Percentiles rank a stretch among this genome's conserved stretches.
phyloP scores from a whole-genome alignment of 2,329 filamentous ascomycete genomes.

The Fusarium sterilihyphosum region DNA sequence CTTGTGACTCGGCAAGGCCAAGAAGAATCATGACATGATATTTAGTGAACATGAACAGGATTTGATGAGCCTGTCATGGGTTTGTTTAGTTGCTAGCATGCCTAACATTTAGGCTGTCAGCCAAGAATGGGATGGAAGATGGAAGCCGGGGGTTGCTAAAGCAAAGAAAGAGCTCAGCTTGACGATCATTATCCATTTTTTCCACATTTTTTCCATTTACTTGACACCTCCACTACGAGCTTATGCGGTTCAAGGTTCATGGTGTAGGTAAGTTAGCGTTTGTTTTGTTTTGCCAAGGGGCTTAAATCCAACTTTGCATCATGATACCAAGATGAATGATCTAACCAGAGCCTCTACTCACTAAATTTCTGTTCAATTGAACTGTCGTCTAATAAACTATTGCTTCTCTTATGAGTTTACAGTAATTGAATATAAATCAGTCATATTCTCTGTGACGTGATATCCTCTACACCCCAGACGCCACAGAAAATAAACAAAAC shows the following conservation, averaged over 20 bases:
- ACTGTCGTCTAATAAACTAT: accelerated
- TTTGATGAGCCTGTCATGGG: conserved; percentile 10
- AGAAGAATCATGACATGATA: conserved; percentile 32
- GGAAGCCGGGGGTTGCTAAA: conserved; percentile 9
- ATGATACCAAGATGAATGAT: conserved; percentile 1
- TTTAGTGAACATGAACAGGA: conserved; percentile 25
- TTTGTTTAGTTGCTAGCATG: neutral
- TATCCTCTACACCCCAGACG: conserved; percentile 26
- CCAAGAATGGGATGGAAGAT: conserved; percentile 14
- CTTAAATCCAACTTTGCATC: neutral
- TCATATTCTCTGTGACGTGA: conserved; percentile 25
- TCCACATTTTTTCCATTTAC: neutral
- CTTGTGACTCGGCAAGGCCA: conserved; percentile 28
- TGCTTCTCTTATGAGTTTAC: neutral
- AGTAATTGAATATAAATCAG: neutral
- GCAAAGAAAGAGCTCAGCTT: conserved; percentile 11
- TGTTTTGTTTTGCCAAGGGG: conserved; percentile 9
- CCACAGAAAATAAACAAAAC: conserved; percentile 15
- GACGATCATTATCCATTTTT: conserved; percentile 16
- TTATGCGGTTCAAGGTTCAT: conserved; percentile 7
- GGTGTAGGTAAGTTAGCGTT: neutral
- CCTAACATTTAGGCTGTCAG: neutral
- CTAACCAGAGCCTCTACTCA: neutral
- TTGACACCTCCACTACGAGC: neutral
- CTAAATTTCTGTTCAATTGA: neutral